These are phyloP conservation scores for Epichloe glyceriae DNA, from an alignment of 2,329 filamentous ascomycete species.

Conservation along the genomic window DNA sequence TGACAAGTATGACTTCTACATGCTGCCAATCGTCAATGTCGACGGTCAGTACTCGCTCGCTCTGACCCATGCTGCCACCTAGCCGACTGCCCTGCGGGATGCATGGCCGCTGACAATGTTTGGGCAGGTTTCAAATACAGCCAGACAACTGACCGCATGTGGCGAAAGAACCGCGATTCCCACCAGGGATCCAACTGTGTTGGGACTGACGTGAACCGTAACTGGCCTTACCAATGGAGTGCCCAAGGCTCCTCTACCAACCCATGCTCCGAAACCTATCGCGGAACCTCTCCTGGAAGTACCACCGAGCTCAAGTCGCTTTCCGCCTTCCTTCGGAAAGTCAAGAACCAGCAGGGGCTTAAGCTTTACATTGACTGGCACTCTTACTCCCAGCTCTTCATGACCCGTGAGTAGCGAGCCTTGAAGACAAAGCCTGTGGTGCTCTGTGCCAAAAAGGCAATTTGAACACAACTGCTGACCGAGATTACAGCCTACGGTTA, in stretches of 20 bases:
- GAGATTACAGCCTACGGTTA: constrained; percentile 38
- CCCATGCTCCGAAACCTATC: constrained; percentile 38
- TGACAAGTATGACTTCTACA: constrained; percentile 53
- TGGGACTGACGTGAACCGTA: constrained; percentile 46
- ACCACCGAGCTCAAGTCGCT: constrained; percentile 40
- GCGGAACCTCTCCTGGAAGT: constrained; percentile 29
- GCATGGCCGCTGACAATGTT: constrained; percentile 25
- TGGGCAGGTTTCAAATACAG: constrained; percentile 46
- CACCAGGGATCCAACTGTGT: constrained; percentile 30
- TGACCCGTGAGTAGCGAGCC: constrained; percentile 38
- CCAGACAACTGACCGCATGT: constrained; percentile 42
- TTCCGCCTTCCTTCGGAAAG: constrained; percentile 19
- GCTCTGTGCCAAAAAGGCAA: not conserved
- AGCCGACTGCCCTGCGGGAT: too few species aligned
- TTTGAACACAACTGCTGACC: not conserved
- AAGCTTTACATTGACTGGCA: constrained; percentile 54
- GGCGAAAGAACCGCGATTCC: constrained; percentile 45
- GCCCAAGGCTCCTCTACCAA: constrained; percentile 34
- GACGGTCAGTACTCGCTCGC: constrained; percentile 30
- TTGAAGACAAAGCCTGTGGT: not conserved
- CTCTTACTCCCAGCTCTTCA: constrained; percentile 47
- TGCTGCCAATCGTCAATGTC: constrained; percentile 50
- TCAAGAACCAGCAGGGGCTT: constrained; percentile 31
- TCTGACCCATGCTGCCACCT: too few species aligned
- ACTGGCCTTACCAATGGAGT: constrained; percentile 50